Evolutionary conservation across 306 rosid genomes (phyloP).

Genomic region (Lathyrus sativus): DNA sequence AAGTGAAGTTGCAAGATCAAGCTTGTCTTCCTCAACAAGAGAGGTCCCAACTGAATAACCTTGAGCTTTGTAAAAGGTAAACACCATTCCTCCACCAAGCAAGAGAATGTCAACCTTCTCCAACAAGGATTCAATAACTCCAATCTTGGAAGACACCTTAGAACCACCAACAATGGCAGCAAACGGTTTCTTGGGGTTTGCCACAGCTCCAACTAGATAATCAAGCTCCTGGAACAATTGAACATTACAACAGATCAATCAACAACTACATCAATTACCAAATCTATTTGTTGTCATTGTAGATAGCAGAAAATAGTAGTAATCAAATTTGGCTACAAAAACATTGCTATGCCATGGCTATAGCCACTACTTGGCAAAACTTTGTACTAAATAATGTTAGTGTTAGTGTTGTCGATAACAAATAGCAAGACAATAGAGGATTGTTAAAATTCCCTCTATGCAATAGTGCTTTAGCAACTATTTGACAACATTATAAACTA

Average conservation of each 20-base stretch:
- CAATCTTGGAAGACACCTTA: slow-evolving; percentile 93
- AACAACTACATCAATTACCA: neutral
- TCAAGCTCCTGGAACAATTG: slow-evolving; percentile 77
- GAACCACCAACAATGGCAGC: slow-evolving; percentile 96
- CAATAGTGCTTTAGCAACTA: too few species aligned
- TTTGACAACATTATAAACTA: too few species aligned
- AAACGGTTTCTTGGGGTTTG: slow-evolving; percentile 92
- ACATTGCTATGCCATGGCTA: neutral
- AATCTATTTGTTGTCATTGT: neutral
- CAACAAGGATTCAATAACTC: slow-evolving; percentile 90
- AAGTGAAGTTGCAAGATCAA: slow-evolving; percentile 74
- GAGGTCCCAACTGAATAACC: slow-evolving; percentile 84
- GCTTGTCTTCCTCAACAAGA: slow-evolving; percentile 87
- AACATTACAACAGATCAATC: slow-evolving; percentile 21
- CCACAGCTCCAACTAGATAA: slow-evolving; percentile 84
- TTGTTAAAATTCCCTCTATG: too few species aligned
- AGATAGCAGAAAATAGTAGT: neutral
- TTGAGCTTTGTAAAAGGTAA: slow-evolving; percentile 93
- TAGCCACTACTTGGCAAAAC: neutral
- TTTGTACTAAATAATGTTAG: too few species aligned
- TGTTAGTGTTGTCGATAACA: too few species aligned
- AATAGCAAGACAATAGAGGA: too few species aligned
- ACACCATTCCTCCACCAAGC: slow-evolving; percentile 95
- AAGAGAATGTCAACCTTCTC: slow-evolving; percentile 73
- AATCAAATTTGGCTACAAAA: neutral